A percentile compares a stretch with the other conserved stretches of the same genome.
Conservation (phyloP, 495 filamentous ascomycete genomes). For the Penicillium herquei region DNA sequence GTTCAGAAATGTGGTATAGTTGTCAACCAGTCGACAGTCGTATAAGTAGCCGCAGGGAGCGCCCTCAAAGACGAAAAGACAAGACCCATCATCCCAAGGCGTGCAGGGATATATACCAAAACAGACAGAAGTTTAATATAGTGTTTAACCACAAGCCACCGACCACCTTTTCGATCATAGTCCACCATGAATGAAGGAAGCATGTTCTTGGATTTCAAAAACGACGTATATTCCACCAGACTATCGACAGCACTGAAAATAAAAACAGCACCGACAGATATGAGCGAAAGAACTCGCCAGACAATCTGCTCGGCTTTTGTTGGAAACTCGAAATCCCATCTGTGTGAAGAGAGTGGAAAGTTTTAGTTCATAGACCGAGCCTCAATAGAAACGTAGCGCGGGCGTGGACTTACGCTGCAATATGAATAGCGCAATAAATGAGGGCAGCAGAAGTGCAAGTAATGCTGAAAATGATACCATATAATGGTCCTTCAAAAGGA, state of each 20-base stretch:
- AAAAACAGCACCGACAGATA: neutral
- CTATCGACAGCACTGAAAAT: neutral
- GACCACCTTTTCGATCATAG: too few relatives aligned
- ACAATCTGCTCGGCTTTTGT: slow-evolving; percentile 8
- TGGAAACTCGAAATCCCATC: slow-evolving; percentile 10
- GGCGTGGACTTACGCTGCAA: slow-evolving; percentile 13
- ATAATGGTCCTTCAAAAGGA: neutral
- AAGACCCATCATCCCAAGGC: neutral
- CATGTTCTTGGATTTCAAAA: neutral
- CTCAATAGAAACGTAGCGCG: too few relatives aligned
- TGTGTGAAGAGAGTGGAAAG: neutral
- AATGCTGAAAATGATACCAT: neutral
- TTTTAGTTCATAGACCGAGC: neutral
- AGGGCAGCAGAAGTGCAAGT: neutral
- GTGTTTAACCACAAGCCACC: too few relatives aligned
- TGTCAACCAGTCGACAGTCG: neutral
- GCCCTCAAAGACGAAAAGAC: neutral
- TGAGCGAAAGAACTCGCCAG: slow-evolving; percentile 10
- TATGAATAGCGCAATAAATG: slow-evolving; percentile 7
- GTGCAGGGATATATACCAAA: neutral
- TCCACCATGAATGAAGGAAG: neutral
- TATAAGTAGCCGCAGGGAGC: neutral
- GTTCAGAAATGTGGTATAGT: neutral
- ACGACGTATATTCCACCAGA: neutral
- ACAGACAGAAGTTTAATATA: neutral